Base-by-base conservation (phyloP, 306 rosid species). In the Herpetospermum pedunculosum region DNA sequence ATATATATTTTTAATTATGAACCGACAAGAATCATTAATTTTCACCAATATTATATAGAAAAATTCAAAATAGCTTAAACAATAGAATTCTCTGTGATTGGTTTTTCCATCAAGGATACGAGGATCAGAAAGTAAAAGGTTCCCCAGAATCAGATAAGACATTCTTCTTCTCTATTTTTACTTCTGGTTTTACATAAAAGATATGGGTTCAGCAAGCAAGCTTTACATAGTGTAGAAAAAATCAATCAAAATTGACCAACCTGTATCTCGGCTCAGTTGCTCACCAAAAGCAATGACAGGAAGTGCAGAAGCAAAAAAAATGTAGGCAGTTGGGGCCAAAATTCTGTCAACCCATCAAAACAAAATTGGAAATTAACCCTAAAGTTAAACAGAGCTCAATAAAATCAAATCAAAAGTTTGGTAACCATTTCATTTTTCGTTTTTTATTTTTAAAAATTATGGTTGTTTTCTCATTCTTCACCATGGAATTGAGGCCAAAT, bases 261-360 rank as follows among this genome's bases (percentile, higher is more conserved):
- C 90, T 83, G 97, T 91, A 59, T 85, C 90, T 65, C 88, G 83
- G 67, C 81, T 83, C 1, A 91, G 79, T 54, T 91, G 95, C 69
- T 75, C 97, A 0, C 97, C 97, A 25, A 91, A 91, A 30, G 97
- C 87, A 77, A 88, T 87, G 41, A 91, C 97, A 44, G 97, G 97
- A 50, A 91, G 84, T 70, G 95, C 92, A 75, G 97, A 91, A 73
- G 97, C 92, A 75, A 91, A 91, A 87, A 87, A 91, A 41, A 88
- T 83, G 77, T 88, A 88, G 11, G 87, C 70, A 16, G 92, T 87
- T 71, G 97, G 97, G 29, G 92, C 97, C 77, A 91, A 80, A 70
- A 91, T 85, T 83, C 95, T 91, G 70, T 57, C 69, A 19, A 76
- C 75, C 26, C 74, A 48, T 37, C 1, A 23, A 59, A 78, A 25